A percentile compares a stretch with the other conserved stretches of the same genome.
These are phyloP conservation scores for Amoeboaphelidium protococcarum DNA, from an alignment of 371 early-diverging fungal genomes.

Conservation along the genomic window DNA sequence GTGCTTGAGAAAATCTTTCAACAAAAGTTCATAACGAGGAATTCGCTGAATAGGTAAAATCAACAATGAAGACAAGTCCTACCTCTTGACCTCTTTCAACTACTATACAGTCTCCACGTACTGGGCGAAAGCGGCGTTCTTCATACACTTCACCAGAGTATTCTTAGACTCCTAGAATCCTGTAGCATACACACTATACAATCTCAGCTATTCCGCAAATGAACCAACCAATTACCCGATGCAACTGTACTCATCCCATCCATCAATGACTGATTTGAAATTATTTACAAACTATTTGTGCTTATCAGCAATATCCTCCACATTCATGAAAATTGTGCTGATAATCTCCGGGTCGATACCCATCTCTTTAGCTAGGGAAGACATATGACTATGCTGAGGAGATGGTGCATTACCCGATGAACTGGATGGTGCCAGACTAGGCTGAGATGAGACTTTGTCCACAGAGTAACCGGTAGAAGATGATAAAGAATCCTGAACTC, in stretches of 20 bases:
- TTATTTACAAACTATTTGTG: neutral
- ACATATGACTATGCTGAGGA: too few species aligned
- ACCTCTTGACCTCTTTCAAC: neutral
- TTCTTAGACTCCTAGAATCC: neutral
- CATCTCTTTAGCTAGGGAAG: neutral
- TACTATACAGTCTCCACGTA: neutral
- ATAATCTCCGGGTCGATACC: neutral
- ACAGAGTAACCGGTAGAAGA: too few species aligned
- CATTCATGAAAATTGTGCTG: neutral
- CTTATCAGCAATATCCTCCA: neutral
- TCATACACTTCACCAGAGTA: neutral
- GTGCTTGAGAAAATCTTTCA: slow-evolving; percentile 29
- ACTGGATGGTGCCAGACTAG: too few species aligned
- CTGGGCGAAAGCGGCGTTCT: neutral
- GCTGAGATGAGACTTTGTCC: too few species aligned
- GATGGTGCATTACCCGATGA: too few species aligned
- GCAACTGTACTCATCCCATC: neutral
- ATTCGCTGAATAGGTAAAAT: slow-evolving; percentile 55
- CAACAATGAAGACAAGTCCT: slow-evolving; percentile 17
- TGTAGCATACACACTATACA: neutral
- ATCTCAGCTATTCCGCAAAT: neutral
- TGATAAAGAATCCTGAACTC: too few species aligned
- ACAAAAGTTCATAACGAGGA: slow-evolving; percentile 42
- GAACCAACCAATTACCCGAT: neutral
- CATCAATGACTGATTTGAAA: neutral